Base-by-base conservation (phyloP, 495 filamentous ascomycete genomes). In the Annulohypoxylon nitens region DNA sequence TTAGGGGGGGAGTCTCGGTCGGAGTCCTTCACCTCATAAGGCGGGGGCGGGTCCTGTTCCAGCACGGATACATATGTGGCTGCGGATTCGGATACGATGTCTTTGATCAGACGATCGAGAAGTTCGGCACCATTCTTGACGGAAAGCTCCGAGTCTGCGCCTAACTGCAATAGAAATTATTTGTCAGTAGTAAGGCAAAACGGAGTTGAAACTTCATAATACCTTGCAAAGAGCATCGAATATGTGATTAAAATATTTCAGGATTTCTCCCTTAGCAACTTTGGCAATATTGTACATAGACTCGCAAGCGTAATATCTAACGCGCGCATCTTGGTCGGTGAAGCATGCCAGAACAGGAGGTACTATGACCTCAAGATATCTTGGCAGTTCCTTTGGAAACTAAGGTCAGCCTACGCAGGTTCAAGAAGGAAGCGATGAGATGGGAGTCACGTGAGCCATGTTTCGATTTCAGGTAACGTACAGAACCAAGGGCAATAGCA, bases 201-300 rank as follows among this genome's bases (percentile, higher is more conserved):
- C 14, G 10, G 57, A 34, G 23, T 16, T 51, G 23, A 16, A 34
- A 23, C 37, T 41, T 14, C 45, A 50, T 76, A 81, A 70, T 81
- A 97, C 95, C 89, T 97, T 99, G 82, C 94, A 96, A 47, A 99
- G 80, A 10, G 96, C 94, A 82, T 98, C 97, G 77, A 99, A 99
- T 48, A 98, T 95, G 59, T 98, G 91, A 79, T 99, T 98, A 83
- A 98, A 99, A 83, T 97, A 98, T 20, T 94, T 86, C 69, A 98
- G 79, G 34, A 97, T 96, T 79, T 99, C 97, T 50, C 97, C 97
- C 80, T 99, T 99, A 23, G 97, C 96, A 8, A 98, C 96, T 83
- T 99, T 99, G 70, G 97, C 94, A 76, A 99, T 98, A 76, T 99
- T 99, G 80, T 99, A 99, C 97, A 99, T 99, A 82, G 94, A 96